Evolutionary conservation across 1,284 basidiomycete genomes (phyloP).

Genomic region (Ganoderma resinaceum): DNA sequence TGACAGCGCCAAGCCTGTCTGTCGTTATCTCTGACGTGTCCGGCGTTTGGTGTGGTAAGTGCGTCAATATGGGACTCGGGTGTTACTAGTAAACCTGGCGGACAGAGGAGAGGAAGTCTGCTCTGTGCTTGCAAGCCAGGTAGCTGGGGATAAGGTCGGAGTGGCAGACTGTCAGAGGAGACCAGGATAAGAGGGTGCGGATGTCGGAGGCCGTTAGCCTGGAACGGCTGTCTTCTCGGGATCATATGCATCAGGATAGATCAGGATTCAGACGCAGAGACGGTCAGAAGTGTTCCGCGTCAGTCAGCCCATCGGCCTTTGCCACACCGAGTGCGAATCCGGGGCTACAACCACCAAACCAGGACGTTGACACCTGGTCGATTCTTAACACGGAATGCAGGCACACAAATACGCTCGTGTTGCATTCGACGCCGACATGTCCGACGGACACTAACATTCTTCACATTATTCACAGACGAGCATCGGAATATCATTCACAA

Average conservation of each 20-base stretch:
- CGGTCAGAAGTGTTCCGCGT: conserved; percentile 3
- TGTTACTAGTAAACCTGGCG: neutral
- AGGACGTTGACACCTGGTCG: too few relatives aligned
- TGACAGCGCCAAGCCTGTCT: conserved; percentile 26
- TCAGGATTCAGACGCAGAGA: conserved; percentile 18
- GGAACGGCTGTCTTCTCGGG: conserved; percentile 6
- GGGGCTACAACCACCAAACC: neutral
- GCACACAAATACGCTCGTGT: neutral
- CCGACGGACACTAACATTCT: neutral
- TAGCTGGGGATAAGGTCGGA: neutral
- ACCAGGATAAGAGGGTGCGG: neutral
- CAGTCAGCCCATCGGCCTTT: neutral
- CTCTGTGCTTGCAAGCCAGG: neutral
- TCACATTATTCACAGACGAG: neutral
- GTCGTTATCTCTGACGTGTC: conserved; percentile 19
- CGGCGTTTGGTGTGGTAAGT: neutral
- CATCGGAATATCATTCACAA: neutral
- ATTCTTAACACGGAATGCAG: neutral
- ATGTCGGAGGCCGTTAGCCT: conserved; percentile 1
- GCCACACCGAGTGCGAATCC: neutral
- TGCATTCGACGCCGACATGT: neutral
- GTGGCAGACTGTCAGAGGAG: neutral
- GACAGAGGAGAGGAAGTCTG: neutral
- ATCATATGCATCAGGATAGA: too few relatives aligned
- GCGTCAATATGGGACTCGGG: neutral